Evolutionary conservation across 192 early-diverging fungal genomes (phyloP).

Genomic region (Coemansia reversa): DNA sequence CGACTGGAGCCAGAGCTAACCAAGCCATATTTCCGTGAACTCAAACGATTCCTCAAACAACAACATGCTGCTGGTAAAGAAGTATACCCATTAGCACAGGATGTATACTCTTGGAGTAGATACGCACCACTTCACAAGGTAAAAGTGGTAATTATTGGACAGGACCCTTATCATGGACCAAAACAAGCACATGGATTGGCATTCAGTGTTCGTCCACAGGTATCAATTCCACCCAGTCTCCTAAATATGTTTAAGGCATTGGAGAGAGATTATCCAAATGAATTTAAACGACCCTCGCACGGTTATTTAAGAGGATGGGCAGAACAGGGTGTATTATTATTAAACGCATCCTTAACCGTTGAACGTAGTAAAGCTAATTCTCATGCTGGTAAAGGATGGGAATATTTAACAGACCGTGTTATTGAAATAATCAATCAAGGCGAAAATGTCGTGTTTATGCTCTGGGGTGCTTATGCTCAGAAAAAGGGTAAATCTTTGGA

Average conservation of each 20-base stretch:
- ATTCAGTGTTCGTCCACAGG: slow-evolving; percentile 83
- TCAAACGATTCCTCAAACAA: slow-evolving; percentile 68
- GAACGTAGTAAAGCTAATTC: slow-evolving; percentile 74
- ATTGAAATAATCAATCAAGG: slow-evolving; percentile 68
- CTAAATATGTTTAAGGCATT: slow-evolving; percentile 89
- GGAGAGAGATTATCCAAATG: slow-evolving; percentile 62
- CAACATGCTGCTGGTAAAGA: slow-evolving; percentile 56
- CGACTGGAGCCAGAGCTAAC: slow-evolving; percentile 60
- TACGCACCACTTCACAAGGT: slow-evolving; percentile 67
- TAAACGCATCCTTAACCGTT: slow-evolving; percentile 89
- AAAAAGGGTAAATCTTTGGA: slow-evolving; percentile 79
- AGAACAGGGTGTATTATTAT: slow-evolving; percentile 81
- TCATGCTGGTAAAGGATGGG: slow-evolving; percentile 84
- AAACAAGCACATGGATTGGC: slow-evolving; percentile 88
- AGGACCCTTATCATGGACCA: slow-evolving; percentile 76
- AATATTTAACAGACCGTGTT: slow-evolving; percentile 81
- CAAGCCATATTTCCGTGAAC: slow-evolving; percentile 57
- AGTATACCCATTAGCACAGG: slow-evolving; percentile 71
- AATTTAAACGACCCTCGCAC: slow-evolving; percentile 69
- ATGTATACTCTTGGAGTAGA: slow-evolving; percentile 85
- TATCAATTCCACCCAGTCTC: slow-evolving; percentile 80
- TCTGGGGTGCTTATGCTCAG: slow-evolving; percentile 90
- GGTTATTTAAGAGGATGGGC: slow-evolving; percentile 84
- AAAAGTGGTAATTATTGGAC: slow-evolving; percentile 89
- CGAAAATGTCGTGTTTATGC: slow-evolving; percentile 80